These are phyloP conservation scores for Zangia roseola DNA, from an alignment of 768 basidiomycete genomes.

Conservation along the genomic window DNA sequence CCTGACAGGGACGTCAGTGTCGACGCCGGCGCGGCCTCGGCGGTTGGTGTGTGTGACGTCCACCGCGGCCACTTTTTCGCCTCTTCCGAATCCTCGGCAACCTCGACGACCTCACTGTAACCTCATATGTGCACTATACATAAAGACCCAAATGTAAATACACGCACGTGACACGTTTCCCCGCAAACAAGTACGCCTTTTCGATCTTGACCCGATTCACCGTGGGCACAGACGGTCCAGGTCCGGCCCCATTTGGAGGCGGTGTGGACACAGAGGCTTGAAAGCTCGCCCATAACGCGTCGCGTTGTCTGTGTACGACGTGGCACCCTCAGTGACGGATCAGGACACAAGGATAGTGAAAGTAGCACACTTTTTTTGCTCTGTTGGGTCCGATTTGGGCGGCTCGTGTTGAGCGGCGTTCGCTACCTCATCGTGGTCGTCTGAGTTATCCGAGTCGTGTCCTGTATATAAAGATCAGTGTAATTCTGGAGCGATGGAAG, in stretches of 20 bases:
- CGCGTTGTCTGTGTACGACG: conserved; percentile 46
- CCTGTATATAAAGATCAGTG: conserved; percentile 1
- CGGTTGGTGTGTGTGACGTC: conserved; percentile 16
- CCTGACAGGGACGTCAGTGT: too few species aligned
- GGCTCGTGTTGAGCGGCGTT: conserved; percentile 12
- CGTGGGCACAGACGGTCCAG: conserved; percentile 10
- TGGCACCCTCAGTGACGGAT: not conserved
- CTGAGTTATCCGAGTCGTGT: conserved; percentile 39
- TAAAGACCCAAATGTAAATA: not conserved
- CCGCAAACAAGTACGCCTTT: conserved; percentile 72
- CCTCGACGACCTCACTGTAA: conserved; percentile 69
- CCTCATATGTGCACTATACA: not conserved
- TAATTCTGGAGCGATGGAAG: not conserved
- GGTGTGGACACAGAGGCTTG: conserved; percentile 54
- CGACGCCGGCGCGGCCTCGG: conserved; percentile 2
- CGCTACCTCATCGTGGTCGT: conserved; percentile 38
- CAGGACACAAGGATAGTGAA: not conserved
- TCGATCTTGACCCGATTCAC: conserved; percentile 60
- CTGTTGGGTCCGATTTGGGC: conserved; percentile 36
- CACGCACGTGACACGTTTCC: conserved; percentile 69
- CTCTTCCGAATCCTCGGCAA: conserved; percentile 69
- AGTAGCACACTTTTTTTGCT: conserved; percentile 42
- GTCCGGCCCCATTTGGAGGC: conserved; percentile 8
- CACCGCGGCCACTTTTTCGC: conserved; percentile 74
- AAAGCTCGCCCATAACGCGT: conserved; percentile 67